Evolutionary conservation across 768 basidiomycete species (phyloP).

Genomic region (Tylopilus intermedius): DNA sequence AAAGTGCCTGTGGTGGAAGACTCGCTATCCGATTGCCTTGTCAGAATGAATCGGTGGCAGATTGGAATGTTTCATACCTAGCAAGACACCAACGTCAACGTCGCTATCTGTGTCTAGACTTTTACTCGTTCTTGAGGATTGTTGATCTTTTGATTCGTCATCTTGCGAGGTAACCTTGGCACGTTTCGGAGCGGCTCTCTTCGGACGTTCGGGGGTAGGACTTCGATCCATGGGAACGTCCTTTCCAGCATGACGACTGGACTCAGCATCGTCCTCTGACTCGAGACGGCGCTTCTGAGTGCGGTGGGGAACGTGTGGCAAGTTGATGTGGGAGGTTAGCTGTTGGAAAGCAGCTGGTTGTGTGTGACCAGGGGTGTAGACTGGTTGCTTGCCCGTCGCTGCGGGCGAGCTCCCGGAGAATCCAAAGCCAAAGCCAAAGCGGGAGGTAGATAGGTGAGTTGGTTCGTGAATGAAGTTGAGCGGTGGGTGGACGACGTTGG

Average conservation of each 20-base stretch:
- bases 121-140: slow-evolving; percentile 47
- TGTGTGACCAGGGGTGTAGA: slow-evolving; percentile 36
- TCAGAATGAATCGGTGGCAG: slow-evolving; percentile 5
- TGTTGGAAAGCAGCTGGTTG: slow-evolving; percentile 50
- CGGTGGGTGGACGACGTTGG: slow-evolving; percentile 64
- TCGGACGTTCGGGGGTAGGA: slow-evolving; percentile 76
- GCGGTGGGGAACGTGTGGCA: slow-evolving; percentile 37
- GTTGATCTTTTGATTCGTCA: slow-evolving; percentile 37
- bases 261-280: slow-evolving; percentile 59
- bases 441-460: slow-evolving; percentile 55
- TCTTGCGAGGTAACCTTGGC: slow-evolving; percentile 31
- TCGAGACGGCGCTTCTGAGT: slow-evolving; percentile 64
- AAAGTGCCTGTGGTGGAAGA: slow-evolving; percentile 69
- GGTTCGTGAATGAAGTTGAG: slow-evolving; percentile 60
- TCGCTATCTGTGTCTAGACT: slow-evolving; percentile 36
- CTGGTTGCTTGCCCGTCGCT: slow-evolving; percentile 43
- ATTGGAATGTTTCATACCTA: slow-evolving; percentile 48
- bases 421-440: slow-evolving; percentile 73
- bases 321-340: slow-evolving; percentile 46
- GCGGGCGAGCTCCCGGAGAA: slow-evolving; percentile 43
- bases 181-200: slow-evolving; percentile 65
- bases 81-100: slow-evolving; percentile 70
- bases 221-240: slow-evolving; percentile 83
- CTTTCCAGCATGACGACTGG: slow-evolving; percentile 30
- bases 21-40: slow-evolving; percentile 48